Evolutionary conservation across 208 protist genomes (phyloP).

Genomic region (Crithidia sp.): DNA sequence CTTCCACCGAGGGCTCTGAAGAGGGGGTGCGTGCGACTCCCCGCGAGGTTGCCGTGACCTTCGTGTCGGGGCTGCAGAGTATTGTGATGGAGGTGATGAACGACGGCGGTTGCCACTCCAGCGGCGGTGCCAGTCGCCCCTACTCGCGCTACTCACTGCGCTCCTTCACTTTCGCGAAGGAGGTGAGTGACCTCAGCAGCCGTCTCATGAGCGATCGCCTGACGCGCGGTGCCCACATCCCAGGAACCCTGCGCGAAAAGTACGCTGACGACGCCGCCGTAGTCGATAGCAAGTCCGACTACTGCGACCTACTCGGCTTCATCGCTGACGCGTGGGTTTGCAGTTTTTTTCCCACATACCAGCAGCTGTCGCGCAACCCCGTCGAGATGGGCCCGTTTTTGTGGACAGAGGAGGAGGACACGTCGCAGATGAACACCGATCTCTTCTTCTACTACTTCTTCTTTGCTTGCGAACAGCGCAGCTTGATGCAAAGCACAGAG

Average conservation of each 20-base stretch:
- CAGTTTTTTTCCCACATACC: slow-evolving; percentile 49
- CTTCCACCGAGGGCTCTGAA: neutral
- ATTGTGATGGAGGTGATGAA: slow-evolving; percentile 37
- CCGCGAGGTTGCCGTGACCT: slow-evolving; percentile 23
- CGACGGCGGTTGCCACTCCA: slow-evolving; percentile 28
- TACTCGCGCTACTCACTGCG: slow-evolving; percentile 33
- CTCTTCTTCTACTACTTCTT: slow-evolving; percentile 70
- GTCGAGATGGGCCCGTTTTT: slow-evolving; percentile 33
- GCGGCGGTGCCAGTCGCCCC: slow-evolving; percentile 2
- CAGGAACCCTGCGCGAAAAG: slow-evolving; percentile 28
- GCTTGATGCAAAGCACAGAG: slow-evolving; percentile 44
- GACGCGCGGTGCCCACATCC: slow-evolving; percentile 25
- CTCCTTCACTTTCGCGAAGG: slow-evolving; percentile 16
- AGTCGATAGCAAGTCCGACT: slow-evolving; percentile 23
- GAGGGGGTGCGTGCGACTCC: slow-evolving; percentile 17
- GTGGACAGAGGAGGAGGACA: slow-evolving; percentile 38
- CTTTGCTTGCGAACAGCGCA: slow-evolving; percentile 45
- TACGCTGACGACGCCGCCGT: slow-evolving; percentile 21
- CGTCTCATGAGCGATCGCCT: slow-evolving; percentile 41
- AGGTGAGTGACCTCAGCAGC: slow-evolving; percentile 32
- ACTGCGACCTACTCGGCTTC: slow-evolving; percentile 17
- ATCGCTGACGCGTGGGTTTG: slow-evolving; percentile 54
- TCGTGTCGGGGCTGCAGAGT: slow-evolving; percentile 33
- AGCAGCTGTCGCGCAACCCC: slow-evolving; percentile 31
- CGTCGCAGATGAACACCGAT: slow-evolving; percentile 26